Conservation (phyloP, 139 green algal genomes). For the Asterochloris sp. region DNA sequence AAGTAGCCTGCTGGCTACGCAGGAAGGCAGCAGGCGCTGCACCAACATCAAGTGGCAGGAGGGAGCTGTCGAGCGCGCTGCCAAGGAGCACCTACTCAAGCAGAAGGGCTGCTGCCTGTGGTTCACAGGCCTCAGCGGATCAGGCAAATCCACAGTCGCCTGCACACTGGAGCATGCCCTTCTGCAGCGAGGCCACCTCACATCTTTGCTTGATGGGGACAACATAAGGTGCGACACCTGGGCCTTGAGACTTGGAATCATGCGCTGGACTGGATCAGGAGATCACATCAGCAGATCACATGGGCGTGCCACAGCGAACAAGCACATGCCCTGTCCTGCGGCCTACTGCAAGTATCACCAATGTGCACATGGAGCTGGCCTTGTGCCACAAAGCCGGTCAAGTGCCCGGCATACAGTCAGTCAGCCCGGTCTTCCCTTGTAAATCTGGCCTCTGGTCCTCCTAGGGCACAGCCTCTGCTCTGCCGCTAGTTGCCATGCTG, state of each 20-base stretch:
- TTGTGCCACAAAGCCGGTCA: too few relatives aligned
- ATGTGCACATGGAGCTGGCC: too few relatives aligned
- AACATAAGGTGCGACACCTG: constrained; percentile 79
- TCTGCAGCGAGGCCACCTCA: constrained; percentile 61
- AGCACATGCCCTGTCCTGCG: too few relatives aligned
- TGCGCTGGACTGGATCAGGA: constrained; percentile 22
- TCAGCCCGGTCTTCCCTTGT: too few relatives aligned
- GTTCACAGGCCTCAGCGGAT: constrained; percentile 74
- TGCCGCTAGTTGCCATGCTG: too few relatives aligned
- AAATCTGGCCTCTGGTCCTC: too few relatives aligned
- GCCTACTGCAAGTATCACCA: too few relatives aligned
- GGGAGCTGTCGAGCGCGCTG: constrained; percentile 13
- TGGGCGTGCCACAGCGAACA: too few relatives aligned
- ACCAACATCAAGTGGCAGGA: constrained; percentile 17
- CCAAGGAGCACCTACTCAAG: constrained; percentile 75
- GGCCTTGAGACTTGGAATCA: constrained; percentile 82
- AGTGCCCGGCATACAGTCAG: too few relatives aligned
- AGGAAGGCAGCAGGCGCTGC: not conserved
- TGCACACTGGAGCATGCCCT: constrained; percentile 79
- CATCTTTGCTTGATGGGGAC: constrained; percentile 89
- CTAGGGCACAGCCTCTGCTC: too few relatives aligned
- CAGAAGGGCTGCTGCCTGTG: constrained; percentile 88
- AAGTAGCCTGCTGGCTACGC: too few relatives aligned
- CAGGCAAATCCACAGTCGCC: constrained; percentile 65
- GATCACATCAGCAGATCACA: too few relatives aligned